Conservation (phyloP, 352 stramenopile species). For the Phytophthora fragariae region DNA sequence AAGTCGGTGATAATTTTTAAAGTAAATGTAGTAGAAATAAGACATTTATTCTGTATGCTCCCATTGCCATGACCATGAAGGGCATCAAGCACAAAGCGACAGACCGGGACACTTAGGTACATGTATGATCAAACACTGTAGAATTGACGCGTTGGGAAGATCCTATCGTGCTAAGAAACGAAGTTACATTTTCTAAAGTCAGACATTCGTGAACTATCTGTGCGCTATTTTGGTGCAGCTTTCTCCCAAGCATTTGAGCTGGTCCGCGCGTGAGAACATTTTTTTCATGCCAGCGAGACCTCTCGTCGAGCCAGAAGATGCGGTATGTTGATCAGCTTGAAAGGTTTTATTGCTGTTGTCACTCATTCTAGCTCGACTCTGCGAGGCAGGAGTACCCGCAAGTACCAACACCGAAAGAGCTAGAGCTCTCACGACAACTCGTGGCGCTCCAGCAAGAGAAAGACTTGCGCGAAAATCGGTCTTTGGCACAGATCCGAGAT, state of each 20-base stretch:
- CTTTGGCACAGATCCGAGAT: conserved; percentile 68
- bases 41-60: too few relatives aligned
- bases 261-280: background rate
- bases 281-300: conserved; percentile 24
- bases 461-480: conserved; percentile 65
- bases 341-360: background rate
- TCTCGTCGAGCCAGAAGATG: conserved; percentile 48
- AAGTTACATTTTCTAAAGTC: background rate
- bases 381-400: conserved; percentile 66
- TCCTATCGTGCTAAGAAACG: background rate
- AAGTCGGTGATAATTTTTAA: too few relatives aligned
- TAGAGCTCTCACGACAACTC: conserved; percentile 74
- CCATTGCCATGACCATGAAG: too few relatives aligned
- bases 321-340: conserved; percentile 23
- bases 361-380: background rate
- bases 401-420: conserved; percentile 77
- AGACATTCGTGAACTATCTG: background rate
- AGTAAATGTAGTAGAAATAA: too few relatives aligned
- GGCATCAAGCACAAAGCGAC: too few relatives aligned
- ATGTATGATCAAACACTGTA: too few relatives aligned
- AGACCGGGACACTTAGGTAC: too few relatives aligned
- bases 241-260: background rate
- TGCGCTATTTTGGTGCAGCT: conserved; percentile 3
- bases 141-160: background rate
- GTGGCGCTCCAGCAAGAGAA: conserved; percentile 75